A percentile compares a stretch with the other conserved stretches of the same genome.
phyloP scores from a whole-genome alignment of 371 early-diverging fungal genomes.

The Circinella umbellata region DNA sequence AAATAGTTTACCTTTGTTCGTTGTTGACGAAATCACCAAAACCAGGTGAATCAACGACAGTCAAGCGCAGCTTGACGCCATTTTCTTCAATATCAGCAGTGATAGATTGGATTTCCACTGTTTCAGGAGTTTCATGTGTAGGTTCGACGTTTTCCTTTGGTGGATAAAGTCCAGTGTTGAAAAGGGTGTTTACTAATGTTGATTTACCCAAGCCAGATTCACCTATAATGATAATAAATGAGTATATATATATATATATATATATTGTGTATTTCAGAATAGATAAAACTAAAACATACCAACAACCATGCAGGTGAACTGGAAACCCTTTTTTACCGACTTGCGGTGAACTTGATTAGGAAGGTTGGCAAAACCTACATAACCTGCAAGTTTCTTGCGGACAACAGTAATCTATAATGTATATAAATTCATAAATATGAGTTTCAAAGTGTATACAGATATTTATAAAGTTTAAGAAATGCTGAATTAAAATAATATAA shows the following conservation, averaged over 20 bases:
- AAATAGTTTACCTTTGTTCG: conserved; percentile 72
- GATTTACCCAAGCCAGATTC: conserved; percentile 99
- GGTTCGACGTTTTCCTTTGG: conserved; percentile 81
- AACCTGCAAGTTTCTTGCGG: conserved; percentile 86
- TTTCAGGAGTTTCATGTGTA: conserved; percentile 86
- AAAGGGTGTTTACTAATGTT: conserved; percentile 99
- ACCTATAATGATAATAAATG: conserved; percentile 50
- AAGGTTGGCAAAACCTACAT: conserved; percentile 97
- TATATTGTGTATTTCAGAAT: too few relatives aligned
- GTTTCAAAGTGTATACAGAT: not conserved
- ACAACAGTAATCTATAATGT: conserved; percentile 44
- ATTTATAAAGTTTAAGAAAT: not conserved
- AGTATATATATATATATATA: too few relatives aligned
- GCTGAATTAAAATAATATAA: not conserved
- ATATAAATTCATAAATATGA: not conserved
- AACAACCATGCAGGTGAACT: conserved; percentile 97
- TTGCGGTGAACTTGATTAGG: conserved; percentile 99
- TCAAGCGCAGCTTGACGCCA: conserved; percentile 92
- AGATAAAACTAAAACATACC: conserved; percentile 60
- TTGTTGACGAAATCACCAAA: conserved; percentile 97
- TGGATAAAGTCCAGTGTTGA: conserved; percentile 93
- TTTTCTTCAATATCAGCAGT: conserved; percentile 88
- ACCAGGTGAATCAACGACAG: conserved; percentile 94
- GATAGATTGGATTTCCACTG: conserved; percentile 93
- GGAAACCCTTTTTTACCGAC: conserved; percentile 99